Evolutionary conservation across 2,329 filamentous ascomycete genomes (phyloP), one percentile per base, ranked within the genome.

Genomic region (Elsinoe necatrix): DNA sequence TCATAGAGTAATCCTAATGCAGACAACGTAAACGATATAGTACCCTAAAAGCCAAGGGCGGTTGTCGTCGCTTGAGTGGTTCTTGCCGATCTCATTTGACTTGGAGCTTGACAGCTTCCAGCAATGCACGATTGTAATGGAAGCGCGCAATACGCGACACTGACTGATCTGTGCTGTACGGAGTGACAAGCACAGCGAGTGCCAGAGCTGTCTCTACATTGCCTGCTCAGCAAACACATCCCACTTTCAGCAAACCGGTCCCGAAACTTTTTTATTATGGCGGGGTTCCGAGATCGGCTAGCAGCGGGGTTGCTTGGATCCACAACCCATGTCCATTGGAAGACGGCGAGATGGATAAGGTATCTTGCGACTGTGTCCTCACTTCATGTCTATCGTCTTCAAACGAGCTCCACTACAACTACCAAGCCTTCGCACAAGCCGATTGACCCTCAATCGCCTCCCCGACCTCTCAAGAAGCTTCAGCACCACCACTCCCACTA

Each of bases 261-360:
- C 48, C 20, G 18, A 25, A 18, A 48, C 18, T 16, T 48, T 29
- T 43, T n/a, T 29, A 4, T 43, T n/a, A 48, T 29, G 14, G 48
- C 48, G 48, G 48, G 48, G 48, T 21, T 35, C 48, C 48, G 48
- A 52, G 20, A 52, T 52, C 48, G 48, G 48, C 48, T 52, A 52
- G 29, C 48, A 52, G 20, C 48, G 48, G 48, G 20, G 31, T 37
- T 52, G 48, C 27, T 29, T 27, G 48, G 48, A 31, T 35, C 34
- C 48, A 35, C 29, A 52, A 27, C 25, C 48, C 48, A 56, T 56
- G 18, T 18, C 18, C 42, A 14, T 31, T 25, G 42, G n/a, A 27
- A 42, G 12, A 23, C 29, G 20, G 14, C 43, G n/a, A 25, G 23
- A 29, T 25, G 34, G 14, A 56, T n/a, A n/a, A n/a, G n/a, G n/a